These are phyloP conservation scores for Cladosporium sp. DNA, from an alignment of 2,329 filamentous ascomycete species.

Conservation along the genomic window DNA sequence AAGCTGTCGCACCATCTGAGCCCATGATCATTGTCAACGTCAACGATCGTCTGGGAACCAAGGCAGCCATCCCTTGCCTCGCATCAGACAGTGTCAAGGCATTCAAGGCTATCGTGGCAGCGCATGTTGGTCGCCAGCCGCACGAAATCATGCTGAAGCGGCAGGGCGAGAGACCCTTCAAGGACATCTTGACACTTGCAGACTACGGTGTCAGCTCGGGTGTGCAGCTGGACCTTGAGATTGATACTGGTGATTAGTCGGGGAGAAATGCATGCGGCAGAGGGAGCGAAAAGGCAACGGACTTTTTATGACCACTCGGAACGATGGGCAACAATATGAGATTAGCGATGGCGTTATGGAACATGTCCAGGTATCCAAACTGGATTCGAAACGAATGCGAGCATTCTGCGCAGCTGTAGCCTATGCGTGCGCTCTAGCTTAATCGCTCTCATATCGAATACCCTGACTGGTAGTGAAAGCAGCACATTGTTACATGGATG, in stretches of 20 bases:
- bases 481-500: no score
- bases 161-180: conserved; percentile 91
- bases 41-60: conserved; percentile 95
- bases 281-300: neutral
- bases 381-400: neutral
- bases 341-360: conserved; percentile 13
- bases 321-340: neutral
- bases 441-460: neutral
- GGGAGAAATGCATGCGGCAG: neutral
- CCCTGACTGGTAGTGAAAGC: no score
- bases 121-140: conserved; percentile 82
- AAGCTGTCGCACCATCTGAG: conserved; percentile 51
- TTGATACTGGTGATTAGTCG: conserved; percentile 43
- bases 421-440: neutral
- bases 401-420: neutral
- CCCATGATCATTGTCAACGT: conserved; percentile 93
- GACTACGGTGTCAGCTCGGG: conserved; percentile 96
- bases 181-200: conserved; percentile 81
- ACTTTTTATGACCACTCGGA: neutral
- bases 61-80: conserved; percentile 87
- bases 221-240: conserved; percentile 60
- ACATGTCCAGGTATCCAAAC: neutral
- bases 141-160: conserved; percentile 90
- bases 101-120: conserved; percentile 90
- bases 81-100: conserved; percentile 80